phyloP scores from a whole-genome alignment of 805 yeast genomes.

The Candida ipomoeae region DNA sequence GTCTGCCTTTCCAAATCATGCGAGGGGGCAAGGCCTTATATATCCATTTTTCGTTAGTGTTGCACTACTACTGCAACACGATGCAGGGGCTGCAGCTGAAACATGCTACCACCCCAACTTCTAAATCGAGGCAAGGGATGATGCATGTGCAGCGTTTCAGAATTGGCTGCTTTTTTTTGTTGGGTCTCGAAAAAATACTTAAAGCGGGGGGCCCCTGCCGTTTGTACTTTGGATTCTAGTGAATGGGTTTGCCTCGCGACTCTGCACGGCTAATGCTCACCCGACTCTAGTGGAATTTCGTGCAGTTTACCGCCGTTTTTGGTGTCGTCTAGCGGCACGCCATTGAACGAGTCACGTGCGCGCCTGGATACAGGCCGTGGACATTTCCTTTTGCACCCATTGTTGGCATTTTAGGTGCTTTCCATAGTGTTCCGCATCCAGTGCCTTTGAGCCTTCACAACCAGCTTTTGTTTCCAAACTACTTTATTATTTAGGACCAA shows the following conservation, averaged over 20 bases:
- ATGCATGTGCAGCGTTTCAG: not conserved
- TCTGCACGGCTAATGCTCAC: not conserved
- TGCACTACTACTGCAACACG: not conserved
- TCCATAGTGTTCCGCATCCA: not conserved
- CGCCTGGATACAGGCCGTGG: not conserved
- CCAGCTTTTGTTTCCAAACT: not conserved
- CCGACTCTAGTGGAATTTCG: not conserved
- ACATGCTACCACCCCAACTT: not conserved
- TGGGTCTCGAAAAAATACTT: not conserved
- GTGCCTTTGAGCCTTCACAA: not conserved
- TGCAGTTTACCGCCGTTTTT: not conserved
- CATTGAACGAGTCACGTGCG: not conserved
- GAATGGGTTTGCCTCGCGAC: not conserved
- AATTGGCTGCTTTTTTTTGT: not conserved
- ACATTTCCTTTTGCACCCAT: not conserved
- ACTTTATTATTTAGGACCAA: not conserved
- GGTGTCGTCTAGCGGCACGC: not conserved
- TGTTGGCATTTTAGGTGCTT: not conserved
- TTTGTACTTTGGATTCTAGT: not conserved
- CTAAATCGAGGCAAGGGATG: not conserved
- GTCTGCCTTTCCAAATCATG: no score
- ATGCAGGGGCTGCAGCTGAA: not conserved
- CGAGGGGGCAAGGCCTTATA: no score
- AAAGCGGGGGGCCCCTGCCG: not conserved
- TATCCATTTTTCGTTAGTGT: not conserved